Base-by-base conservation (phyloP, 2,329 filamentous ascomycete genomes). In the Scedosporium dehoogii region DNA sequence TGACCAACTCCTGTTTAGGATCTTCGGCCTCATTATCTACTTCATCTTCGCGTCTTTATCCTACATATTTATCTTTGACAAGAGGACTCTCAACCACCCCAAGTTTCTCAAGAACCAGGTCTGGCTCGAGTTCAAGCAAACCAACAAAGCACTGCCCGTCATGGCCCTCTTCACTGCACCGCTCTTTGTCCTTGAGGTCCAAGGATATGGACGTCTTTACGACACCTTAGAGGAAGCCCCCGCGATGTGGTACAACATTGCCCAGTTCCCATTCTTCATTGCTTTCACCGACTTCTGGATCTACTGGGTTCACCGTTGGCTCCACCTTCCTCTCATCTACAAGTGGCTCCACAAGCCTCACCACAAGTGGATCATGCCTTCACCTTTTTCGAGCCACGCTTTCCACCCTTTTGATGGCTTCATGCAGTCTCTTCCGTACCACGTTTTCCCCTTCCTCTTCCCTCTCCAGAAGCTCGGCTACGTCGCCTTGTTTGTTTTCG, bases 281-380 rank as follows among this genome's bases (percentile, higher is more conserved):
- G 73, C 87, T 71, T 96, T 96, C 74, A 96, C 92, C 77, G 92
- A 96, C 76, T 88, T 88, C 74, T 86, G 82, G 77, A 92, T 96
- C 78, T 96, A 96, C 81, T 91, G 89, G 83, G 93, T 96, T 70
- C 92, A 96, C 79, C 88, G 92, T 63, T 88, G 85, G 63, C 82
- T 96, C 65, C 92, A 96, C 76, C 87, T 92, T 75, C 90, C 90
- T 16, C 71, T 78, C 61, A 68, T 76, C 68, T 97, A 97, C 84
- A 96, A 92, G 80, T 80, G 81, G 67, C 82, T 97, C 59, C 93
- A 97, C 84, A 97, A 97, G 85, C 88, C 92, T 67, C 93, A 97
- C 77, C 93, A 97, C 86, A 97, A 96, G 80, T 97, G 93, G 93
- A 97, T 97, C 76, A 96, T 97, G 91, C 93, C 93, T 3, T 96